Percentiles rank a stretch among this genome's conserved stretches.
These are phyloP conservation scores for Patellifolia procumbens DNA, from an alignment of 179 eudicot species.

Conservation along the genomic window DNA sequence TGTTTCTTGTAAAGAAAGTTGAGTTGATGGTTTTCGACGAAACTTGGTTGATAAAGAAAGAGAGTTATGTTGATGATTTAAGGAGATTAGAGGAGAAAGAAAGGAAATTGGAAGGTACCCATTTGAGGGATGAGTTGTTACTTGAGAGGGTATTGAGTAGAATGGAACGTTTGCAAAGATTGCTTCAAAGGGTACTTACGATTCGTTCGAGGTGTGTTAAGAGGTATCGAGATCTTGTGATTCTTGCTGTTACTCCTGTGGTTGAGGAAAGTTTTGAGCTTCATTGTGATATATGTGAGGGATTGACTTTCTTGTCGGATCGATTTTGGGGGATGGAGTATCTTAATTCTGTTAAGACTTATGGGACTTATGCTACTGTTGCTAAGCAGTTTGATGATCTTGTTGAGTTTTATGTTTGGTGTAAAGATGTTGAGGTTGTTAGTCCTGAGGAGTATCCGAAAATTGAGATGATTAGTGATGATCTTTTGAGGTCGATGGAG, in stretches of 20 bases:
- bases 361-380: constrained; percentile 54
- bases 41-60: constrained; percentile 30
- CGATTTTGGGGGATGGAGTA: constrained; percentile 53
- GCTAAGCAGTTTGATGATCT: constrained; percentile 66
- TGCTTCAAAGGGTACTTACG: constrained; percentile 53
- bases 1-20: constrained; percentile 61
- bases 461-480: constrained; percentile 47
- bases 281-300: constrained; percentile 55
- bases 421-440: constrained; percentile 52
- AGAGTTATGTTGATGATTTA: constrained; percentile 33
- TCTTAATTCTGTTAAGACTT: constrained; percentile 48
- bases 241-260: constrained; percentile 44
- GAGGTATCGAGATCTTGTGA: constrained; percentile 45
- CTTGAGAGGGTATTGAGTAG: constrained; percentile 53
- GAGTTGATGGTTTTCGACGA: constrained; percentile 40
- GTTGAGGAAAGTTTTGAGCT: constrained; percentile 63
- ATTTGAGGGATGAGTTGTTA: constrained; percentile 40
- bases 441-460: constrained; percentile 55
- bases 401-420: constrained; percentile 47
- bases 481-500: constrained; percentile 48
- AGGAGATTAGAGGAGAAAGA: constrained; percentile 16
- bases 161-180: constrained; percentile 46
- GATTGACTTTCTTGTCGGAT: constrained; percentile 43
- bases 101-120: constrained; percentile 31
- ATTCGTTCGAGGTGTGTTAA: constrained; percentile 51